phyloP scores from a whole-genome alignment of 257 asterid species.

The Solanum microdontum region DNA sequence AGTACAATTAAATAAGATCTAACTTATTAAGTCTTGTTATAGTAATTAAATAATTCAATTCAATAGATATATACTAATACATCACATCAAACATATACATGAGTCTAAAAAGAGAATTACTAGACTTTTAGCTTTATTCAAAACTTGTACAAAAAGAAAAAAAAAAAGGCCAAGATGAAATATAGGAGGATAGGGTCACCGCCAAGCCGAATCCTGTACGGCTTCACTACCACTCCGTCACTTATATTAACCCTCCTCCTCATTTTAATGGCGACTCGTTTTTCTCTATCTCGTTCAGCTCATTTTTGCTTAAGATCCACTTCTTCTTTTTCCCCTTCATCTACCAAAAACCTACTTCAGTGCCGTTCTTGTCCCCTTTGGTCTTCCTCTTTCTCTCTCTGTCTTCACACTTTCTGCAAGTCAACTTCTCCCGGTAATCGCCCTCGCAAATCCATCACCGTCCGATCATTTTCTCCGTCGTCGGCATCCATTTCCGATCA shows the following conservation, averaged over 20 bases:
- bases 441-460: constrained; percentile 8
- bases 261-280: constrained; percentile 19
- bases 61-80: neutral
- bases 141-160: neutral
- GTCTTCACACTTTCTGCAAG: constrained; percentile 28
- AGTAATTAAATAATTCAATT: neutral
- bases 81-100: neutral
- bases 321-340: constrained; percentile 5
- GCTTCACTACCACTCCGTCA: neutral
- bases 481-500: constrained; percentile 7
- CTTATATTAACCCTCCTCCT: constrained; percentile 3
- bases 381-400: constrained; percentile 58
- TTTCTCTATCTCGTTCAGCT: constrained; percentile 10
- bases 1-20: too few species aligned
- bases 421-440: neutral
- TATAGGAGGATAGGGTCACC: neutral
- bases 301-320: constrained; percentile 29
- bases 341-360: constrained; percentile 24
- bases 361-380: constrained; percentile 65
- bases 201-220: constrained; percentile 3
- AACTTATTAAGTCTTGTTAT: too few species aligned
- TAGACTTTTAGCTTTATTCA: neutral
- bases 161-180: neutral
- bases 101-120: neutral
- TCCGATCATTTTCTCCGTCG: constrained; percentile 33